Base-by-base conservation (phyloP, 371 early-diverging fungal genomes). In the Globomyces sp. region DNA sequence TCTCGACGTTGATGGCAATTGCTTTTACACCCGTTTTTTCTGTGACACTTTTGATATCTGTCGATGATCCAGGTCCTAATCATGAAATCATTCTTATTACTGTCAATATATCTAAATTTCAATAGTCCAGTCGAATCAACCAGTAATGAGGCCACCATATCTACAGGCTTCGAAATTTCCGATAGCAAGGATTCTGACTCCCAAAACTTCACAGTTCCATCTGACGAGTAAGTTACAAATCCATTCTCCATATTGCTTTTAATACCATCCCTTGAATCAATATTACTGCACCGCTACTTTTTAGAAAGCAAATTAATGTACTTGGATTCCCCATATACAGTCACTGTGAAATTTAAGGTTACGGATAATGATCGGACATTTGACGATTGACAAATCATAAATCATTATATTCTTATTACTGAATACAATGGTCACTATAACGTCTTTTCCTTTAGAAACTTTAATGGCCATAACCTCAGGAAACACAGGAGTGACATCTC, bases 311-410 rank as follows among this genome's bases (percentile, higher is more conserved):
- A 24, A 24, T 13, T 13, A 11, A 60, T 46, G 66, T 80, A 90
- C 89, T 85, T 93, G 90, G 13, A 87, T 86, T 10, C 91, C 92
- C 93, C 93, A 93, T 2, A 93, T 84, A 71, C 90, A 88, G 65
- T 89, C 92, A 49, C 87, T 86, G 59, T 93, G 93, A 61, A 75
- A 86, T 9, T 90, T 68, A 59, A 89, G 88, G 64, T 86, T 90
- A 55, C 87, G 68, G 45, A 82, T 85, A 45, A 88, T 84, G 13
- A 80, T 81, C n/a, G 87, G 80, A 64, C 85, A 82, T 50, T 81
- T 80, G 37, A 79, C 48, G 66, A 91, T 87, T n/a, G 66, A 73
- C 24, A 90, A 83, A 68, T 91, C 87, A 91, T 91, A 92, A 8
- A 92, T 77, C 64, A 83, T 84, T 4, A 92, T 60, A 65, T 89